Percentiles rank a stretch among this genome's conserved stretches.
phyloP scores from a whole-genome alignment of 2,329 filamentous ascomycete species.

The Aureobasidium zeae region DNA sequence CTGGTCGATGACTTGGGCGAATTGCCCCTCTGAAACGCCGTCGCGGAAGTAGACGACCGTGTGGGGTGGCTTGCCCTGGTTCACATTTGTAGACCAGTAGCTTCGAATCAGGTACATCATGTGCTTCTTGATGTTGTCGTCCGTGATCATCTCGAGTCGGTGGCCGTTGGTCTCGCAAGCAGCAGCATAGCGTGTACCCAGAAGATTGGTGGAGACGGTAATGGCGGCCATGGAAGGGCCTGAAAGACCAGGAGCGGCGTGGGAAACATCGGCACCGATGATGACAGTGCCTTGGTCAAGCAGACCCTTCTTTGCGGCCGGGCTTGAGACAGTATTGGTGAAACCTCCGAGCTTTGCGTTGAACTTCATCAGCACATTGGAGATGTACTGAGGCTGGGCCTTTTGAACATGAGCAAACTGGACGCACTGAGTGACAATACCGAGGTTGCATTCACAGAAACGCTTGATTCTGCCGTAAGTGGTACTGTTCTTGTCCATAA shows the following conservation, averaged over 20 bases:
- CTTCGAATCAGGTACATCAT: conserved; percentile 52
- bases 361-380: conserved; percentile 93
- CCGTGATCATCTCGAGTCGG: conserved; percentile 68
- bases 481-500: conserved; percentile 60
- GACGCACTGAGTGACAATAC: conserved; percentile 77
- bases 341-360: conserved; percentile 89
- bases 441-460: conserved; percentile 73
- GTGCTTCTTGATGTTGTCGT: conserved; percentile 58
- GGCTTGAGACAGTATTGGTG: conserved; percentile 47
- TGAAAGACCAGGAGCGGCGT: conserved; percentile 59
- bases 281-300: conserved; percentile 59
- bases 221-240: conserved; percentile 76
- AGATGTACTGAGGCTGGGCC: conserved; percentile 72
- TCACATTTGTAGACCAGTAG: conserved; percentile 53
- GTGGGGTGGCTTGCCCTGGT: conserved; percentile 49
- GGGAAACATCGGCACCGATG: conserved; percentile 85
- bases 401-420: conserved; percentile 59
- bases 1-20: conserved; percentile 64
- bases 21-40: conserved; percentile 82
- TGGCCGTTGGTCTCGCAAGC: conserved; percentile 74
- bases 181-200: conserved; percentile 67
- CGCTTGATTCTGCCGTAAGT: conserved; percentile 84
- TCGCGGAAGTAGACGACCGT: conserved; percentile 89
- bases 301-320: conserved; percentile 22
- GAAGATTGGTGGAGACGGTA: conserved; percentile 66